Evolutionary conservation across 208 protist species (phyloP), one percentile per base, ranked within the genome.

Genomic region (Strigomonas oncopelti): DNA sequence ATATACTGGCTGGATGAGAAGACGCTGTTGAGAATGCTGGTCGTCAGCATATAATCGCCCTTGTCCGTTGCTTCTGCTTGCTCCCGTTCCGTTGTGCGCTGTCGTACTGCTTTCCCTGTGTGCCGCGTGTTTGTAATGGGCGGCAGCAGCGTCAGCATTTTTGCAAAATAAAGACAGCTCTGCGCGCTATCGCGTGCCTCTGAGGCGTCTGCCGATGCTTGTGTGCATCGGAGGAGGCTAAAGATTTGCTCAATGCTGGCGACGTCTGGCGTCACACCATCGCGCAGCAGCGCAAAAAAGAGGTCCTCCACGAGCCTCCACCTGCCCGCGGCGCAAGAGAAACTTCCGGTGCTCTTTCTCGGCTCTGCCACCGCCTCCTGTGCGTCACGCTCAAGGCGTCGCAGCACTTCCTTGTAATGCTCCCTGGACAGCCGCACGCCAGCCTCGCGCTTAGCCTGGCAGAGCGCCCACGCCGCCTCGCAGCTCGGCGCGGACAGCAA

Each of bases 131-230:
- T 74, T 13, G 25, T 67, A 9, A 69, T 38, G 3, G 66, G 64
- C 0, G 67, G 67, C 38, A 81, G 54, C 5, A 81, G 45, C 34
- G 76, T 74, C 14, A 81, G 29, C 52, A 71, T 55, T 53, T 72
- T 63, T n/a, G 68, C 76, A 48, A 72, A 81, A 27, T 77, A 58
- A 3, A 81, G 34, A 11, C 55, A 42, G 1, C 27, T 51, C 13
- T 69, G 22, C 5, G 70, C 29, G 20, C 20, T 9, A 14, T 14
- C 18, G 1, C 3, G 13, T 14, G 5, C 18, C 18, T 48, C 42
- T 1, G 5, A 4, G 1, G 42, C 42, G 1, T n/a, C 42, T n/a
- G 5, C 42, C 1, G 5, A 7, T n/a, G 42, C 11, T 20, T 14
- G 1, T 4, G 13, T 20, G 42, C 18, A 14, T 4, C 16, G 5